phyloP scores from a whole-genome alignment of 768 basidiomycete genomes.

The Auriculariales sp. region DNA sequence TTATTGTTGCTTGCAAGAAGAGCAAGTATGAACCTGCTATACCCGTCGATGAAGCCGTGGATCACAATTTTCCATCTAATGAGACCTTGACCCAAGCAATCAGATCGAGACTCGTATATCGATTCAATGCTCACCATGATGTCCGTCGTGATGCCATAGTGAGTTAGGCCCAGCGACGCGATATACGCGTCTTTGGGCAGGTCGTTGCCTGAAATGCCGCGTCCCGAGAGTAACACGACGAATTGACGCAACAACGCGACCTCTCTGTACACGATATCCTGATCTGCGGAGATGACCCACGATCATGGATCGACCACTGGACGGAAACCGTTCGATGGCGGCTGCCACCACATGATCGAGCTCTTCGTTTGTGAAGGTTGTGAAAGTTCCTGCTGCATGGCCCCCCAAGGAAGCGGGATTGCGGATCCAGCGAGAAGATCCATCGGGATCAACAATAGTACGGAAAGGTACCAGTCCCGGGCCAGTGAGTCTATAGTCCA shows the following conservation, averaged over 20 bases:
- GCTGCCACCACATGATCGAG: no score
- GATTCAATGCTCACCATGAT: conserved; percentile 13
- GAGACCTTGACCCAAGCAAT: conserved; percentile 4
- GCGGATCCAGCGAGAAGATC: no score
- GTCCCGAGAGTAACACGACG: not conserved
- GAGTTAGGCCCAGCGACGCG: conserved; percentile 9
- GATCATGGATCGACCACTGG: no score
- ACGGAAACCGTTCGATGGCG: no score
- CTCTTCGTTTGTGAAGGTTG: no score
- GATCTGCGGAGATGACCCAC: no score
- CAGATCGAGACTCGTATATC: conserved; percentile 11
- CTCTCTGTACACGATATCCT: no score
- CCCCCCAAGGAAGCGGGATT: no score
- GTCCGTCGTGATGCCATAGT: conserved; percentile 13
- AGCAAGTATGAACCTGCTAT: conserved; percentile 18
- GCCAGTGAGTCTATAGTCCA: no score
- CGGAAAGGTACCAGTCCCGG: no score
- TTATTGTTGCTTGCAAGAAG: conserved; percentile 2
- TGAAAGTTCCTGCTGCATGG: no score
- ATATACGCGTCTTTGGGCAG: conserved; percentile 7
- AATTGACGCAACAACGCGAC: not conserved
- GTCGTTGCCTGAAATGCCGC: not conserved
- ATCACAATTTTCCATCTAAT: conserved; percentile 21
- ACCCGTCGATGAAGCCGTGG: conserved; percentile 25
- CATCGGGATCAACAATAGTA: no score